Conservation (phyloP, 768 basidiomycete species). For the Trametes meyenii region DNA sequence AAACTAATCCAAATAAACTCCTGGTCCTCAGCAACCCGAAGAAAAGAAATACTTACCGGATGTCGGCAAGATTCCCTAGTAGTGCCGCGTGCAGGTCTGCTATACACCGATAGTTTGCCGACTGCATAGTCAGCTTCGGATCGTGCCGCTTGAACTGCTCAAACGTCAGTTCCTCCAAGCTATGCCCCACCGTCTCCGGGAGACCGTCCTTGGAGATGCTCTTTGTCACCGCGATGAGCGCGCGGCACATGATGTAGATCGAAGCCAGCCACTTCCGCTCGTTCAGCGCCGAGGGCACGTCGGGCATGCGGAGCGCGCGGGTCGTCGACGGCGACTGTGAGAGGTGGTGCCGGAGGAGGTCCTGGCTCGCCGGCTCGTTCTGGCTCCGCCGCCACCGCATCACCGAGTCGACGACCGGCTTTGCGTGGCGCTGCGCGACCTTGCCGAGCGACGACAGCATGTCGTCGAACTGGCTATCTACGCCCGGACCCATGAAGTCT, state of each 20-base stretch:
- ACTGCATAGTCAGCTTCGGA: slow-evolving; percentile 62
- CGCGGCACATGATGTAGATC: slow-evolving; percentile 89
- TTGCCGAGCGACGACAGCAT: slow-evolving; percentile 82
- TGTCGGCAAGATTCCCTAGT: slow-evolving; percentile 80
- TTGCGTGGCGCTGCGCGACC: slow-evolving; percentile 82
- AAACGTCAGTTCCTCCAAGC: slow-evolving; percentile 86
- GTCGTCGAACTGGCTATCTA: slow-evolving; percentile 84
- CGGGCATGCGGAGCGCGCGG: slow-evolving; percentile 44
- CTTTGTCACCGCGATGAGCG: slow-evolving; percentile 76
- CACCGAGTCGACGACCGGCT: slow-evolving; percentile 83
- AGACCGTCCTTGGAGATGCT: slow-evolving; percentile 75
- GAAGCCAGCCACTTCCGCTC: slow-evolving; percentile 83
- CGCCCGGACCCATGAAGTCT: slow-evolving; percentile 67
- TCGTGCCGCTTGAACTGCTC: slow-evolving; percentile 80
- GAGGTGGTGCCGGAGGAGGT: slow-evolving; percentile 54
- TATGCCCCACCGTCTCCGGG: slow-evolving; percentile 76
- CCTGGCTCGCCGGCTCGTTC: slow-evolving; percentile 53
- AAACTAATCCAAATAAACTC: slow-evolving; percentile 53
- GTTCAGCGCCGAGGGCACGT: slow-evolving; percentile 53
- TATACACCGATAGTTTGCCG: slow-evolving; percentile 78
- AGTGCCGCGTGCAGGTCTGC: slow-evolving; percentile 82
- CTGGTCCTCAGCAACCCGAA: neutral
- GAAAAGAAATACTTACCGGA: slow-evolving; percentile 56
- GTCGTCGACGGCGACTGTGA: slow-evolving; percentile 39
- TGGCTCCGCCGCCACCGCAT: slow-evolving; percentile 86